phyloP scores from a whole-genome alignment of 768 basidiomycete genomes.

The Xerocomus brunneocitrinus region DNA sequence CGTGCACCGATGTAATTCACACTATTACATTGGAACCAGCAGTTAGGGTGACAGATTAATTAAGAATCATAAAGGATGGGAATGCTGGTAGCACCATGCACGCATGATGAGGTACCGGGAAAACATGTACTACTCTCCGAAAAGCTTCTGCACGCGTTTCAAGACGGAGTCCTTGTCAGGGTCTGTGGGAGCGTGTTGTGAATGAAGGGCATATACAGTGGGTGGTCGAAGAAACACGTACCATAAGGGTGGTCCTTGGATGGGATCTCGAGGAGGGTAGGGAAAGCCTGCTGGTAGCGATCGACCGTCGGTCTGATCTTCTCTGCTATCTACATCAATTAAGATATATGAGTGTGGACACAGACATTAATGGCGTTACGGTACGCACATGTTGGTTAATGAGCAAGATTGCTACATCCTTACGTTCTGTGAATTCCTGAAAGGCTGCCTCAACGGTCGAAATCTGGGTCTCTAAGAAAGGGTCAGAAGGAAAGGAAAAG shows the following conservation, averaged over 20 bases:
- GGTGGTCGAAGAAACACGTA: slow-evolving; percentile 33
- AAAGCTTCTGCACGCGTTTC: slow-evolving; percentile 94
- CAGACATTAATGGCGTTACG: neutral
- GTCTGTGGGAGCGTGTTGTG: slow-evolving; percentile 47
- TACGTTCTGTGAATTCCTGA: slow-evolving; percentile 90
- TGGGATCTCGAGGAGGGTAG: slow-evolving; percentile 94
- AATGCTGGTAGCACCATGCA: slow-evolving; percentile 4
- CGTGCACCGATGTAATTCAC: slow-evolving; percentile 23
- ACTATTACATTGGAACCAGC: slow-evolving; percentile 21
- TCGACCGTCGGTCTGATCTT: slow-evolving; percentile 95
- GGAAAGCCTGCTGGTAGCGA: slow-evolving; percentile 93
- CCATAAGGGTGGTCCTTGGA: slow-evolving; percentile 99
- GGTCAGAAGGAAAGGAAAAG: slow-evolving; percentile 7
- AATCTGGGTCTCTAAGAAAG: slow-evolving; percentile 74
- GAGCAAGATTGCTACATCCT: slow-evolving; percentile 92
- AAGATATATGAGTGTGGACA: slow-evolving; percentile 4
- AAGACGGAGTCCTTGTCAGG: slow-evolving; percentile 94
- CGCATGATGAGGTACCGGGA: slow-evolving; percentile 12
- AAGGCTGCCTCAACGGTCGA: slow-evolving; percentile 89
- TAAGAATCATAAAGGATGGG: slow-evolving; percentile 7
- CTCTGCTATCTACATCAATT: slow-evolving; percentile 75
- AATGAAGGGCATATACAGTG: slow-evolving; percentile 8
- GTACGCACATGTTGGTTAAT: slow-evolving; percentile 94
- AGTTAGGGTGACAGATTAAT: slow-evolving; percentile 7
- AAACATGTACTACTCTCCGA: slow-evolving; percentile 66